These are phyloP conservation scores for Panaeolus cyanescens DNA, from an alignment of 768 basidiomycete genomes.

Conservation along the genomic window DNA sequence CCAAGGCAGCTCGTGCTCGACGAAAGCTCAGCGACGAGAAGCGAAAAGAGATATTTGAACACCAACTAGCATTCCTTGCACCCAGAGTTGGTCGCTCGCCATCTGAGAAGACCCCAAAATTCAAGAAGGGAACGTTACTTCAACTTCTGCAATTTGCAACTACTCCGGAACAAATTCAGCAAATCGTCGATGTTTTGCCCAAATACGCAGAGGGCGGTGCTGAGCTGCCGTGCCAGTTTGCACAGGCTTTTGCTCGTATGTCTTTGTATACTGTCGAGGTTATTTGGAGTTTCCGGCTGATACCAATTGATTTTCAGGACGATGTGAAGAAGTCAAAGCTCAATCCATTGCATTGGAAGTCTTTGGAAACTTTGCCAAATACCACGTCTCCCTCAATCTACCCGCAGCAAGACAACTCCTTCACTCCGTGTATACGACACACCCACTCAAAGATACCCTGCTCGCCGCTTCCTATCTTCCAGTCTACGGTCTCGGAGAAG, in stretches of 20 bases:
- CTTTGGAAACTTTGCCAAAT: constrained; percentile 63
- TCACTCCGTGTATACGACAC: constrained; percentile 50
- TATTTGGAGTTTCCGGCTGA: background rate
- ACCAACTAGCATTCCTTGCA: constrained; percentile 34
- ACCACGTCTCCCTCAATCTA: constrained; percentile 54
- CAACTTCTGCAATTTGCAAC: constrained; percentile 52
- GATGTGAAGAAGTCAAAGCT: constrained; percentile 59
- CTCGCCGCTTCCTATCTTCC: constrained; percentile 55
- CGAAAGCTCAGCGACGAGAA: constrained; percentile 18
- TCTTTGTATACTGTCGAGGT: constrained; percentile 13
- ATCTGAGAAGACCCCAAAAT: constrained; percentile 28
- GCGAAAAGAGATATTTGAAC: constrained; percentile 26
- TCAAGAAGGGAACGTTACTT: constrained; percentile 50
- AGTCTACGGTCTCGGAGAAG: constrained; percentile 53
- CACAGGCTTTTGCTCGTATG: constrained; percentile 59
- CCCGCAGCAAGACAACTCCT: constrained; percentile 57
- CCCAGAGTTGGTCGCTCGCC: constrained; percentile 43
- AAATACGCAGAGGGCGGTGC: constrained; percentile 48
- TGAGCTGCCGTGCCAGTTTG: constrained; percentile 37
- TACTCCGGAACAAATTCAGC: constrained; percentile 49
- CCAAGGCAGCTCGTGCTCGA: constrained; percentile 28
- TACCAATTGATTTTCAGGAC: constrained; percentile 38
- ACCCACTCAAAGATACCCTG: constrained; percentile 50
- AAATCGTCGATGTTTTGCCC: constrained; percentile 48
- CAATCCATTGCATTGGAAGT: constrained; percentile 59